Evolutionary conservation across 805 yeast genomes (phyloP), one percentile per base, ranked within the genome.

Genomic region (Starmerella asiatica): DNA sequence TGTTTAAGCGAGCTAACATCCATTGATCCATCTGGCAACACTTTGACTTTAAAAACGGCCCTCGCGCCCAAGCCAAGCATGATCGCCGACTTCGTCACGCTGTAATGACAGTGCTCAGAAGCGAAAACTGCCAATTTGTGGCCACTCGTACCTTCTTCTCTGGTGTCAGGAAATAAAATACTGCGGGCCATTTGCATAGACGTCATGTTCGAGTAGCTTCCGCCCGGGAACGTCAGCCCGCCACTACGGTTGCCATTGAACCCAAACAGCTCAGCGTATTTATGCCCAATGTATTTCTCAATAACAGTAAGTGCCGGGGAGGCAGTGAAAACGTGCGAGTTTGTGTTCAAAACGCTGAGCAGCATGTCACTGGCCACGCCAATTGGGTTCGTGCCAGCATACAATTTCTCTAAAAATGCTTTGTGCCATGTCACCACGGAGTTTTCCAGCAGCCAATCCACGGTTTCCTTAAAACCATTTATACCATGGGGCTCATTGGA

Each of bases 361-460:
- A 82, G 56, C 37, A 82, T 43, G 55, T 82, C 94, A 2, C 82
- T 67, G 5, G 82, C 67, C 5, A 82, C 73, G 6, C 94, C 94
- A 23, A 81, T 76, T 1, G 93, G 86, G 53, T 81, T 82, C 21
- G 82, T 81, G n/a, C 82, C 72, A 0, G 93, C 93, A 50, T 82
- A 82, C 40, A 82, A 62, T 57, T 82, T 82, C 55, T 83, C 94
- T 62, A 82, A 59, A 53, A 82, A 82, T 1, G 93, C 93, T 0
- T 82, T 78, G 54, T 79, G 79, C 93, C 93, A 83, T 0, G 93
- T 83, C 38, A 76, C 80, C 30, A 79, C 83, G 0, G 88, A 78
- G 51, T 76, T 70, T 36, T 70, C 59, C 46, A 82, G 60, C 1
- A 82, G 70, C 32, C 65, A 56, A 44, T 79, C 76, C 38, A 79